phyloP scores from a whole-genome alignment of 331 rosid genomes.

The Rosa hybrid region DNA sequence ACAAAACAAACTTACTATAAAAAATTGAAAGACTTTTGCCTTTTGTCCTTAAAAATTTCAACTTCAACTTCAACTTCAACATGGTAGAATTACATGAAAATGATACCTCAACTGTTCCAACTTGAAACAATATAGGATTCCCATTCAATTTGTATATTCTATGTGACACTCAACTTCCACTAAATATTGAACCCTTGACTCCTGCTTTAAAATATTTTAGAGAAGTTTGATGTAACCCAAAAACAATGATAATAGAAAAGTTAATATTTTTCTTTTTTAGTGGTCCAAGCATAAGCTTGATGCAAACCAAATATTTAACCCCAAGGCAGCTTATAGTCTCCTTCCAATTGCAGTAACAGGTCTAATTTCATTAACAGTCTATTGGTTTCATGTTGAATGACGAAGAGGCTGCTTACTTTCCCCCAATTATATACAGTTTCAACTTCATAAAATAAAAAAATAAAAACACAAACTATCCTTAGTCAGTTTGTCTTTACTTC shows the following conservation, averaged over 20 bases:
- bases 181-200: slow-evolving; percentile 28
- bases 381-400: neutral
- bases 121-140: neutral
- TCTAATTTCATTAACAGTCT: neutral
- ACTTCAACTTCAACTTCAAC: slow-evolving; percentile 14
- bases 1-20: neutral
- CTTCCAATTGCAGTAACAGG: neutral
- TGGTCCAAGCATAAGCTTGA: neutral
- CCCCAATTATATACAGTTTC: too few relatives aligned
- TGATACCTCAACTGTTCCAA: slow-evolving; percentile 9
- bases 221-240: neutral
- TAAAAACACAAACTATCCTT: neutral
- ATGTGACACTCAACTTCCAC: slow-evolving; percentile 14
- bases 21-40: slow-evolving; percentile 8
- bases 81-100: slow-evolving; percentile 9
- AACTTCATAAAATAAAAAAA: neutral
- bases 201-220: slow-evolving; percentile 12
- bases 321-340: neutral
- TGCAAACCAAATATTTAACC: neutral
- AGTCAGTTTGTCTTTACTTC: neutral
- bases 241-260: neutral
- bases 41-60: slow-evolving; percentile 10
- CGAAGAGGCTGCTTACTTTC: too few relatives aligned
- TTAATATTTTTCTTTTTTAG: neutral
- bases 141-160: slow-evolving; percentile 9